Conservation (phyloP, 352 stramenopile species). For the Sclerospora graminicola region DNA sequence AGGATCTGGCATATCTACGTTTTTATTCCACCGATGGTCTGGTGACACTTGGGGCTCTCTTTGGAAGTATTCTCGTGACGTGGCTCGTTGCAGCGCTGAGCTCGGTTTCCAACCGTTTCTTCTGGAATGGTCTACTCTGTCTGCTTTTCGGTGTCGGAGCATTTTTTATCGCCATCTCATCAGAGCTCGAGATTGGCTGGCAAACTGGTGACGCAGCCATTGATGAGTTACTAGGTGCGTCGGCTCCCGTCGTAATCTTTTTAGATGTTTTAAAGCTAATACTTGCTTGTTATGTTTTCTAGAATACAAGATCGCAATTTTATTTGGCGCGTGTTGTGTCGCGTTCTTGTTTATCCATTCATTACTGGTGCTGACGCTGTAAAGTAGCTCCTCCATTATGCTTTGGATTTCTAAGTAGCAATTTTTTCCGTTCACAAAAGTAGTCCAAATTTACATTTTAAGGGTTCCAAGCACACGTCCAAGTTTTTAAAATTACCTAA, state of each 20-base stretch:
- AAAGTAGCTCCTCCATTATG: no score
- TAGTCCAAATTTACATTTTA: no score
- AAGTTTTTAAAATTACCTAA: no score
- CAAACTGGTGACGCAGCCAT: constrained; percentile 39
- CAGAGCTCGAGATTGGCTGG: constrained; percentile 51
- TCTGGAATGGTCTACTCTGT: constrained; percentile 61
- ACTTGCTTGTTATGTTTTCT: constrained; percentile 3
- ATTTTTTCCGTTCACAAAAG: no score
- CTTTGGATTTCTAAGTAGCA: no score
- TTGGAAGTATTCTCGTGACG: constrained; percentile 26
- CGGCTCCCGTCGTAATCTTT: not conserved
- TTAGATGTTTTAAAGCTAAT: constrained; percentile 2
- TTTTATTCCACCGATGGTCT: constrained; percentile 47
- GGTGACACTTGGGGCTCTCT: constrained; percentile 27
- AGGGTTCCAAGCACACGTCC: no score
- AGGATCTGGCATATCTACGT: constrained; percentile 43
- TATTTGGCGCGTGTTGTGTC: constrained; percentile 43
- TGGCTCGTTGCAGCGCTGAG: constrained; percentile 27
- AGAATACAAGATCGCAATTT: constrained; percentile 84
- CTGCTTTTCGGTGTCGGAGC: constrained; percentile 34
- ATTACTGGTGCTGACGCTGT: constrained; percentile 39
- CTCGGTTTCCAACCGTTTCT: constrained; percentile 43
- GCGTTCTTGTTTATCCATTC: constrained; percentile 63
- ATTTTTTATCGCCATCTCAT: constrained; percentile 59
- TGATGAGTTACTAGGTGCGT: constrained; percentile 64